Base-by-base conservation (phyloP, 1,284 basidiomycete species). In the Xerocomus cyaneibrunnescens region DNA sequence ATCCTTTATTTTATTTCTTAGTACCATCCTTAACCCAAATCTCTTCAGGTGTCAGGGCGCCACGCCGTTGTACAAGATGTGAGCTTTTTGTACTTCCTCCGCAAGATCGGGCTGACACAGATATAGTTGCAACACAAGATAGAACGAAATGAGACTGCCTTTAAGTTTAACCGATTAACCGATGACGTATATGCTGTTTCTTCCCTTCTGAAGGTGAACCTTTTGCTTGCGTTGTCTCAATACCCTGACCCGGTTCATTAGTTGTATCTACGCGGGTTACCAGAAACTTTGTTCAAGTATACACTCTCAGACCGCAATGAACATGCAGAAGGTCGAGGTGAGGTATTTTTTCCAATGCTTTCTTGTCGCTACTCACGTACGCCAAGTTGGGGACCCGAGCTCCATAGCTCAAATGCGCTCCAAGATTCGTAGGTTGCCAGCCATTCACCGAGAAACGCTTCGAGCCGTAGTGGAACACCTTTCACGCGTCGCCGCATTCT, bases 131-230 rank as follows among this genome's bases (percentile, higher is more conserved):
- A 93, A 62, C 90, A 92, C 60, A 87, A 86, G 60, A 86, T 98
- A 52, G 96, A 99, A 71, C 85, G 85, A 59, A 88, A 97, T 66
- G 97, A 98, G 72, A 72, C 77, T n/a, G 74, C 76, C 5, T 98
- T 98, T 70, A 72, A 80, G 49, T 96, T 99, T 65, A 82, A 84
- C 38, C 74, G 78, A 12, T 72, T 79, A 7, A 81, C 81, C 40
- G 92, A 97, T 62, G 97, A 99, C 65, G 80, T 95, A 0, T 91
- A 86, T 64, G 89, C 88, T 10, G 88, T 98, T n/a, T 83, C 92
- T 5, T 93, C 92, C 1, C 78, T 99, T 42, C 74, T 99, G 51
- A 98, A 99, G 79, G 91, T 92, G 45, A 56, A 73, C 62, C 7
- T 43, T 43, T 12, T 17, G 21, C 28, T 35, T 14, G 36, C 17